Percentiles rank a stretch among this genome's conserved stretches.
Conservation (phyloP, 148 eudicot genomes). For the Agrostemma githago region DNA sequence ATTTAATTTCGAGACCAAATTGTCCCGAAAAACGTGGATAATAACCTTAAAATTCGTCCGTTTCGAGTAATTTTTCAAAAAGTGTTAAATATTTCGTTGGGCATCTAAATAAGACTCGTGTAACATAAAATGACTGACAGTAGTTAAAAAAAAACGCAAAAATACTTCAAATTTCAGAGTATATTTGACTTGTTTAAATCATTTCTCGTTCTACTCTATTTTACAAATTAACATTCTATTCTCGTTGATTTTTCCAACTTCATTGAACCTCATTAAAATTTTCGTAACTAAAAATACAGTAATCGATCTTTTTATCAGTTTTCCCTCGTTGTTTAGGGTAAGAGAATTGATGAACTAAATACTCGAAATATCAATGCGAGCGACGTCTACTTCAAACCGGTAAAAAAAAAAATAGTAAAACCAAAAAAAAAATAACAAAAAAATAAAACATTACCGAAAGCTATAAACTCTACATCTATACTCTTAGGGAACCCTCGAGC, state of each 20-base stretch:
- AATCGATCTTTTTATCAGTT: conserved; percentile 7
- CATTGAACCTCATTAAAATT: neutral
- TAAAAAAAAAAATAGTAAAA: neutral
- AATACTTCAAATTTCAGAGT: no score
- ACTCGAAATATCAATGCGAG: conserved; percentile 18
- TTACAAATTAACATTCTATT: neutral
- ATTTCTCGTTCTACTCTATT: no score
- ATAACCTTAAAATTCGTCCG: no score
- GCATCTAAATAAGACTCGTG: no score
- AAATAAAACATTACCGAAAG: conserved; percentile 26
- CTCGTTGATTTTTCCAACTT: neutral
- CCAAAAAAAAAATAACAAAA: conserved; percentile 15
- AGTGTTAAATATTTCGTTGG: no score
- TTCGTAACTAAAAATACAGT: neutral
- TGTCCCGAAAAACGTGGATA: no score
- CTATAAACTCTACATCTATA: conserved; percentile 33
- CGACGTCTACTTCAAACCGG: conserved; percentile 15
- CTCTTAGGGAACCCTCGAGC: conserved; percentile 11
- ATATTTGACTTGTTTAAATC: no score
- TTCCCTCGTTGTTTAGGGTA: neutral
- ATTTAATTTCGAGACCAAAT: no score
- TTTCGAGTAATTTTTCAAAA: no score
- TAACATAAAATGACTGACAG: no score
- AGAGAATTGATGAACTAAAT: conserved; percentile 18
- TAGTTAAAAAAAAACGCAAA: no score